phyloP scores from a whole-genome alignment of 2,329 filamentous ascomycete genomes.

The Rhynchosporium graminicola region DNA sequence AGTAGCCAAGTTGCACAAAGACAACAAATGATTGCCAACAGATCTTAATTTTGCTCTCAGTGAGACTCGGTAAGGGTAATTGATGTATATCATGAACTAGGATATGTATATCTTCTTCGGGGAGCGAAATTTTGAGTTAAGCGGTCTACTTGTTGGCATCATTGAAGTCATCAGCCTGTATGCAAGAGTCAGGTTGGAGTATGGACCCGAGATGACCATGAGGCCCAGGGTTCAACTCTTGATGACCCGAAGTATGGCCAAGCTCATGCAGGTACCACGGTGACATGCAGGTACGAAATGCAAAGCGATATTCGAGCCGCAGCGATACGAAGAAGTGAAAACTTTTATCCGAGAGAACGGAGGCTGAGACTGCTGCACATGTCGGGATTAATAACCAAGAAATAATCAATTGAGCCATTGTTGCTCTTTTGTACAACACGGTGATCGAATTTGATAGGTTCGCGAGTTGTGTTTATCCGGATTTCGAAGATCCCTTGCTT shows the following conservation, averaged over 20 bases:
- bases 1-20: not conserved
- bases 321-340: no score
- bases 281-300: not conserved
- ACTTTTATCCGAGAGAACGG: not conserved
- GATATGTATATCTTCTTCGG: not conserved
- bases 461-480: not conserved
- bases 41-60: not conserved
- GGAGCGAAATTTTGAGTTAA: not conserved
- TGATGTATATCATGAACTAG: not conserved
- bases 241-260: not conserved
- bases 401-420: not conserved
- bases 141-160: not conserved
- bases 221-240: not conserved
- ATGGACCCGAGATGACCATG: not conserved
- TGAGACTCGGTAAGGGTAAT: no score
- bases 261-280: not conserved
- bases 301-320: not conserved
- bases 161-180: not conserved
- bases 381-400: not conserved
- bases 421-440: not conserved
- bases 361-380: no score
- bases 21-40: not conserved
- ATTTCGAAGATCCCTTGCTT: not conserved
- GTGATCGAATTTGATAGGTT: not conserved
- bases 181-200: not conserved